Base-by-base conservation (phyloP, 2,329 filamentous ascomycete species). In the Nothomitra cinnamomea region DNA sequence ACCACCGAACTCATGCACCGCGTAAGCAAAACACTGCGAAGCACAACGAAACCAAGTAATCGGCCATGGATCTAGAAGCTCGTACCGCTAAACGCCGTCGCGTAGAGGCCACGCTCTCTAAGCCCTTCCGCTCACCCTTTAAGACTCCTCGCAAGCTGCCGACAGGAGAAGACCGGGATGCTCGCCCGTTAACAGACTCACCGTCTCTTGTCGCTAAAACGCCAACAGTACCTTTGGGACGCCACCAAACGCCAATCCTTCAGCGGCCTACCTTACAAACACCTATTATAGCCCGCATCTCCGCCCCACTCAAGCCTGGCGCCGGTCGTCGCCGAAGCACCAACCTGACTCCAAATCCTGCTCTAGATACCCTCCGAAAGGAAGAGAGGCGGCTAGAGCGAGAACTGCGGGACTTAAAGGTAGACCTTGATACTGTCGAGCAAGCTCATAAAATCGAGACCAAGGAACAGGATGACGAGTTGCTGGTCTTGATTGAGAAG, bases 41-140 rank as follows among this genome's bases (percentile, higher is more conserved):
- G 10, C 28, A 5, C 28, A 32, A 32, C 28, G 28, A 32, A 10
- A 32, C 28, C 28, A 32, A 32, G 10, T n/a, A n/a, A n/a, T n/a
- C n/a, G n/a, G 10, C 10, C n/a, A 49, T 49, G 45, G 45, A 49
- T 32, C 24, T 7, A n/a, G 32, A 49, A n/a, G 17, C 70, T 50
- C 74, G 73, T 54, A 67, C 73, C 54, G 70, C 71, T 55, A 85
- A 85, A 69, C 77, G 80, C 51, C 79, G 82, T 56, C 77, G 79
- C 58, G 68, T 83, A 57, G 73, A 81, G 55, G 69, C 74, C 45
- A 75, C 75, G 5, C 74, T 86, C 49, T 74, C 75, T 57, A 83
- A 81, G 62, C 83, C 83, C 0, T 87, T 87, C 69, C 80, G 82
- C 58, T 86, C 83, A 47, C 83, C 82, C 13, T 74, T 83, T 56